phyloP scores from a whole-genome alignment of 352 stramenopile species.

The Globisporangium spiculum region DNA sequence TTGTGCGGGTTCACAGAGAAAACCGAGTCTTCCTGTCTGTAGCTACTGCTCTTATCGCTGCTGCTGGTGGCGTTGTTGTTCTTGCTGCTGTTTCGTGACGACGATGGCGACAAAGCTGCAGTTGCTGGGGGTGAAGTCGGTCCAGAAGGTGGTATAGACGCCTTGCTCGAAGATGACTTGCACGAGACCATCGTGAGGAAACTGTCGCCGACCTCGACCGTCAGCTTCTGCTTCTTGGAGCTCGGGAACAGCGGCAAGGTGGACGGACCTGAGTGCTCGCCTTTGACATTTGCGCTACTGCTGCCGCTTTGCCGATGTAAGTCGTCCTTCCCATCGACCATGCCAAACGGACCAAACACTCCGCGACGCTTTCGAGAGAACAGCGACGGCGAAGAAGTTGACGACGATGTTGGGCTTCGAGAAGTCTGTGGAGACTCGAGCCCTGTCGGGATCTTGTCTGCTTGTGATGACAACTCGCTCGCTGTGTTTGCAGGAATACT shows the following conservation, averaged over 20 bases:
- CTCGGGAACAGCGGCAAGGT: slow-evolving; percentile 34
- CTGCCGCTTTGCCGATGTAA: slow-evolving; percentile 1
- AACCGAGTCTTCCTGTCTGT: neutral
- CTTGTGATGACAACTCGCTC: neutral
- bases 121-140: neutral
- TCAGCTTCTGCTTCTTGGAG: slow-evolving; percentile 56
- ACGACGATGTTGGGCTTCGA: slow-evolving; percentile 14
- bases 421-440: slow-evolving; percentile 16
- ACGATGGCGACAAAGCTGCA: neutral
- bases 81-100: slow-evolving; percentile 1
- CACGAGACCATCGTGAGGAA: slow-evolving; percentile 37
- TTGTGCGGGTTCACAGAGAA: slow-evolving; percentile 35
- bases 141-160: neutral
- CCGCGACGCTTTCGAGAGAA: slow-evolving; percentile 22
- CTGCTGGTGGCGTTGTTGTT: slow-evolving; percentile 14
- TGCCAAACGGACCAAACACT: slow-evolving; percentile 9
- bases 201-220: slow-evolving; percentile 34
- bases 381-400: slow-evolving; percentile 11
- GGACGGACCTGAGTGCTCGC: slow-evolving; percentile 1
- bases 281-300: neutral
- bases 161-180: slow-evolving; percentile 21
- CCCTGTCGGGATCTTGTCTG: neutral
- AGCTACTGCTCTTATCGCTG: slow-evolving; percentile 16
- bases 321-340: slow-evolving; percentile 3
- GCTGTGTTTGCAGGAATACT: neutral